Evolutionary conservation across 768 basidiomycete species (phyloP).

Genomic region (Lactarius evosmus): DNA sequence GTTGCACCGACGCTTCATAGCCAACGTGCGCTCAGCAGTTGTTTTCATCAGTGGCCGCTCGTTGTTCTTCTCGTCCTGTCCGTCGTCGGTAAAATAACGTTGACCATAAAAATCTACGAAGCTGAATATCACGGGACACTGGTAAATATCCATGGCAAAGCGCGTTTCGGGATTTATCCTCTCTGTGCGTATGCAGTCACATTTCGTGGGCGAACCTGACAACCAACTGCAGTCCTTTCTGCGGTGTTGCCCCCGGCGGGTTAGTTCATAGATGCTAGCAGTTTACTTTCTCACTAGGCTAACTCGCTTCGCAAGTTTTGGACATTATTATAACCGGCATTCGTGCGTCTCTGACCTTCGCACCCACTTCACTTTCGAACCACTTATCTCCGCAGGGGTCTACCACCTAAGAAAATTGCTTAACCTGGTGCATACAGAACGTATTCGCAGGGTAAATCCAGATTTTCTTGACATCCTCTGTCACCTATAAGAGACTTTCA

Average conservation of each 20-base stretch:
- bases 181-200: not conserved
- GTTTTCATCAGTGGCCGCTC: not conserved
- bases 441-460: not conserved
- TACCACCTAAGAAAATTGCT: not conserved
- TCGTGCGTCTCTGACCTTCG: not conserved
- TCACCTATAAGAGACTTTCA: not conserved
- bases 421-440: not conserved
- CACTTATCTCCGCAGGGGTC: not conserved
- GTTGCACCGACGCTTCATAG: not conserved
- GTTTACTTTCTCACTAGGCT: not conserved
- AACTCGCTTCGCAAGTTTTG: not conserved
- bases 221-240: not conserved
- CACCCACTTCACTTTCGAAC: too few species aligned
- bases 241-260: not conserved
- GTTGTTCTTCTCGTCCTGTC: not conserved
- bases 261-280: not conserved
- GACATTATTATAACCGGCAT: constrained; percentile 4
- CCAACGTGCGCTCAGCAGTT: not conserved
- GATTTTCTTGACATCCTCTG: not conserved
- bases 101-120: not conserved
- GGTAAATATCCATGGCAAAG: not conserved
- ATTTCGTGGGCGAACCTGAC: not conserved
- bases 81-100: not conserved
- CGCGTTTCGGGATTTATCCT: not conserved
- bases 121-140: not conserved